Conservation (phyloP, 495 filamentous ascomycete species). For the Talaromyces borbonicus region DNA sequence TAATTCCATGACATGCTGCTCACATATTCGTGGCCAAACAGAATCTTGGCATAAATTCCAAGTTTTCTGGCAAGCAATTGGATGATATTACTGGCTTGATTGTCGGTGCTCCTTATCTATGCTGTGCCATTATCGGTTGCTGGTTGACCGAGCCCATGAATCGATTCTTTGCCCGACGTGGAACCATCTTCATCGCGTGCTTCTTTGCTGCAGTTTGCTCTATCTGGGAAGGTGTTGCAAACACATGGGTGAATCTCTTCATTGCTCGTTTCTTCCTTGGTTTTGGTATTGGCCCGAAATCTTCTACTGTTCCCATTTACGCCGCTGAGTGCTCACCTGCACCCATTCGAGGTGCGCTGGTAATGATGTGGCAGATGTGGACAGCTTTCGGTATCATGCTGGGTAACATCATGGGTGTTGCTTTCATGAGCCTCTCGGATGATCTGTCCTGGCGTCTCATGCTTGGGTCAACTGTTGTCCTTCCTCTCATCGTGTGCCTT, state of each 20-base stretch:
- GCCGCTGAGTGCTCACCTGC: slow-evolving; percentile 47
- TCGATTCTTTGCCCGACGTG: slow-evolving; percentile 43
- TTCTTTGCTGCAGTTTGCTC: slow-evolving; percentile 38
- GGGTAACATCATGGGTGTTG: slow-evolving; percentile 63
- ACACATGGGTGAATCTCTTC: slow-evolving; percentile 44
- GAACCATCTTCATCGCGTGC: slow-evolving; percentile 48
- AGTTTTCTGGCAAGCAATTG: slow-evolving; percentile 14
- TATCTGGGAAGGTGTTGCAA: slow-evolving; percentile 38
- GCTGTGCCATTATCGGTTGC: slow-evolving; percentile 36
- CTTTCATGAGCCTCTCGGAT: slow-evolving; percentile 38
- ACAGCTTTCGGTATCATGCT: slow-evolving; percentile 77
- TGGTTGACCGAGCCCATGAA: slow-evolving; percentile 50
- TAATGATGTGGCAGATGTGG: slow-evolving; percentile 54
- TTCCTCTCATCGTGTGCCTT: slow-evolving; percentile 32
- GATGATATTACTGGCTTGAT: slow-evolving; percentile 34
- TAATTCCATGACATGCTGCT: slow-evolving; percentile 11
- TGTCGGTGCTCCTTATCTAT: slow-evolving; percentile 37
- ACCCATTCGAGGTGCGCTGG: slow-evolving; percentile 47
- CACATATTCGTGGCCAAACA: slow-evolving; percentile 14
- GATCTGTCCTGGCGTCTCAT: slow-evolving; percentile 37
- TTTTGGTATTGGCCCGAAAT: slow-evolving; percentile 52
- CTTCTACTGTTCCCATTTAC: slow-evolving; percentile 48
- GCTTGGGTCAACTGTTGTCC: slow-evolving; percentile 37
- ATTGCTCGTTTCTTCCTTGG: slow-evolving; percentile 50
- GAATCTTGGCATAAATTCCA: slow-evolving; percentile 22